Percentiles rank a stretch among this genome's conserved stretches.
Evolutionary conservation across 371 early-diverging fungal genomes (phyloP).

Genomic region (Mortierella sp.): DNA sequence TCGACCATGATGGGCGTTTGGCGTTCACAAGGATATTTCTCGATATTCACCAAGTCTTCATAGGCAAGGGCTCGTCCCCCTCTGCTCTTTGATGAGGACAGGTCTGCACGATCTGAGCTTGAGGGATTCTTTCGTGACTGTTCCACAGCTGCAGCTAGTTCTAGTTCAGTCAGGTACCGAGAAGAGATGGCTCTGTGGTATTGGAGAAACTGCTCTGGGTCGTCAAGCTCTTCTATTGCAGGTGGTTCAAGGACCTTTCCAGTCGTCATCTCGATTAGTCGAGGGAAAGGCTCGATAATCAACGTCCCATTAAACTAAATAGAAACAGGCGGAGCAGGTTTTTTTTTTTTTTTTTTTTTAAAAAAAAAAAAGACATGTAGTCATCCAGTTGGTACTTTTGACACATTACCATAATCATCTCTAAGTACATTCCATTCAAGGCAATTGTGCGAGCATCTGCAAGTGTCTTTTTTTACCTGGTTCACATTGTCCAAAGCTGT

Average conservation of each 20-base stretch:
- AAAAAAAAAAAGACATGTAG: not conserved
- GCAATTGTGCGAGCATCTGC: not conserved
- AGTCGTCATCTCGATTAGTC: conserved; percentile 1
- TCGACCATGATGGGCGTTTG: conserved; percentile 32
- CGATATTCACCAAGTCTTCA: not conserved
- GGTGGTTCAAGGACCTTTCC: conserved; percentile 7
- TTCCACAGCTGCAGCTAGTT: conserved; percentile 7
- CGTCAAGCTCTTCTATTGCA: conserved; percentile 1
- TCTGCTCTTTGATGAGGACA: no score
- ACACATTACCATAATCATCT: no score
- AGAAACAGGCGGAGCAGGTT: not conserved
- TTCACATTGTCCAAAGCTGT: conserved; percentile 43
- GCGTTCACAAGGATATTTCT: conserved; percentile 4
- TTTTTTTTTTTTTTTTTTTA: no score
- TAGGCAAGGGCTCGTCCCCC: not conserved
- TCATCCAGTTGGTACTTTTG: no score
- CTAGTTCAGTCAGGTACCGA: conserved; percentile 13
- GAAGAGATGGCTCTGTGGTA: conserved; percentile 23
- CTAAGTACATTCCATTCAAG: not conserved
- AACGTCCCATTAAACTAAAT: conserved; percentile 40
- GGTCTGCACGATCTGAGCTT: not conserved
- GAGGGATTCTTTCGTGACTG: conserved; percentile 1
- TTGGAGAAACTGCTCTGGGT: conserved; percentile 4
- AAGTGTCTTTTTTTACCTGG: conserved; percentile 2
- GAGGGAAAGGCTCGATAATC: conserved; percentile 38